A percentile compares a stretch with the other conserved stretches of the same genome.
phyloP scores from a whole-genome alignment of 2,329 filamentous ascomycete genomes.

The Phaeosphaeriaceae sp. region DNA sequence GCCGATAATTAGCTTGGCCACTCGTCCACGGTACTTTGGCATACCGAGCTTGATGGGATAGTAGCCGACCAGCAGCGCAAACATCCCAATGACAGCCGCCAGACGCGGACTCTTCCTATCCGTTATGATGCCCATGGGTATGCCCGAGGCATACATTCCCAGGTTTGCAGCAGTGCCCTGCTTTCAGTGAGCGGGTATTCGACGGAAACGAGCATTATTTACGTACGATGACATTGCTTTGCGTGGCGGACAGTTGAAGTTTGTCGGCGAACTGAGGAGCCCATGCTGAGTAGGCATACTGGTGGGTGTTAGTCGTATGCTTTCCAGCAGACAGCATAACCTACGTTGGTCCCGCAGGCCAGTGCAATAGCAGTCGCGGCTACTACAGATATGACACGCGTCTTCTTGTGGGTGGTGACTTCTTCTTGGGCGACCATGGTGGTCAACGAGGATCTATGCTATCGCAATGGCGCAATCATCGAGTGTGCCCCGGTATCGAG shows the following conservation, averaged over 20 bases:
- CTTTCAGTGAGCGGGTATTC: conserved; percentile 33
- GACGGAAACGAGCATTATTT: not conserved
- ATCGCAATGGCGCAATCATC: conserved; percentile 28
- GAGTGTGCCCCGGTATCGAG: conserved; percentile 15
- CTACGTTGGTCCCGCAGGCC: conserved; percentile 90
- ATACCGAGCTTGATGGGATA: conserved; percentile 75
- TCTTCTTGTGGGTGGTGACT: conserved; percentile 60
- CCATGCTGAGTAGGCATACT: conserved; percentile 99
- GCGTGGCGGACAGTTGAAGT: conserved; percentile 85
- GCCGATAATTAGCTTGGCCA: conserved; percentile 38
- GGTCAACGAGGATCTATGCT: conserved; percentile 20
- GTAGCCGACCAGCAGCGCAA: conserved; percentile 80
- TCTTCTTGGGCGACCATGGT: conserved; percentile 33
- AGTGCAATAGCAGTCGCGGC: conserved; percentile 85
- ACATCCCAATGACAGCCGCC: conserved; percentile 75
- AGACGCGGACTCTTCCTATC: conserved; percentile 82
- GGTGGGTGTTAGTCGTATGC: conserved; percentile 32
- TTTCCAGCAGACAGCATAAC: conserved; percentile 35
- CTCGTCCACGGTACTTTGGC: conserved; percentile 3
- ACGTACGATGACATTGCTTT: conserved; percentile 87
- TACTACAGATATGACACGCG: conserved; percentile 80
- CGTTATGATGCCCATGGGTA: conserved; percentile 87
- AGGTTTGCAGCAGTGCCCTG: conserved; percentile 76
- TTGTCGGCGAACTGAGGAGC: conserved; percentile 91
- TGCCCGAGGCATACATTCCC: conserved; percentile 91